Base-by-base conservation (phyloP, 176 grass and related monocot genomes). In the Oryza coarctata region DNA sequence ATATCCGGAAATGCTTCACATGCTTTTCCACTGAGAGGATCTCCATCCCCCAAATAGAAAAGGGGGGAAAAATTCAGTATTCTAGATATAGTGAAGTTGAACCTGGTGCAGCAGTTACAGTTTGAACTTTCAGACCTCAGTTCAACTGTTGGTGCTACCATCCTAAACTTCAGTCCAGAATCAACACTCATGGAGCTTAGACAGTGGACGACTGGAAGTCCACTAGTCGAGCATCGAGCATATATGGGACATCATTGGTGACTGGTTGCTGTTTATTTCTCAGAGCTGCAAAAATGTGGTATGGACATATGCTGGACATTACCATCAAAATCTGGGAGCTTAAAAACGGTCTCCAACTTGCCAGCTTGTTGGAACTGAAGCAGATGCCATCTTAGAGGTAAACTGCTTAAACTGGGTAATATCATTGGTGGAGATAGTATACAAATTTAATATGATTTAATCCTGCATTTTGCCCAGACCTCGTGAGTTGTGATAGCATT, bases 81-180 rank as follows among this genome's bases (percentile, higher is more conserved):
- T n/a, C 32, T 62, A 52, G 38, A 39, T 36, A 40, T 39, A 39
- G 32, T 17, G 28, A 73, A 82, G 20, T 69, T 69, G 65, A 28
- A 57, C 6, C 12, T 20, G 14, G 47, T 58, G 20, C 44, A 70
- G 9, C 23, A 41, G 14, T 77, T 25, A 30, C 26, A 78, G 4
- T 40, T 64, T 4, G 30, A 68, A 30, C 28, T 64, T 18, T 43
- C 58, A 22, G 23, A 13, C 3, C 34, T 28, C 11, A 50, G 27
- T 68, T 36, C 44, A 15, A 49, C 32, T 68, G 64, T 23, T n/a
- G 6, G 26, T 68, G 45, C 20, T 68, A 60, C 33, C 9, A 13
- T 27, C 9, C 73, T 69, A 7, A 41, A 40, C 10, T 69, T 77
- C n/a, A 14, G 72, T 84, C 31, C 28, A 70, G 1, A 81, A 75